Base-by-base conservation (phyloP, 192 early-diverging fungal genomes). In the Paraglomus brasilianum region DNA sequence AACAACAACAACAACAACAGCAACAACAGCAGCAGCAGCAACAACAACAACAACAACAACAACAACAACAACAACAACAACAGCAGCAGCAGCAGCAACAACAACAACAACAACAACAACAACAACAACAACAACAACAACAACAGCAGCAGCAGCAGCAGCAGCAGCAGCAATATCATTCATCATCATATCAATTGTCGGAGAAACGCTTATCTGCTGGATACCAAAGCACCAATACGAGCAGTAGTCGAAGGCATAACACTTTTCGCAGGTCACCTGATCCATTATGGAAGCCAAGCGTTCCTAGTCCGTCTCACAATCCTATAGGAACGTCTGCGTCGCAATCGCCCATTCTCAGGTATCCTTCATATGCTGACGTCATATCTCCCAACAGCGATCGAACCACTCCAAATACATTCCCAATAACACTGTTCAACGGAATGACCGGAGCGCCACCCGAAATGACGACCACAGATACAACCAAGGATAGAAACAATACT, bases 331-430 rank as follows among this genome's bases (percentile, higher is more conserved):
- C 17, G 21, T n/a, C 49, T 19, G 10, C 22, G 5, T 52, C 52
- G 4, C 39, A 52, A 52, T 42, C 49, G 41, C 15, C 36, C 4
- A 51, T 30, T n/a, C n/a, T n/a, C 53, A 13, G n/a, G 43, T 53
- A 42, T 53, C 17, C 36, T 9, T 21, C 65, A n/a, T 67, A 67
- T 41, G 65, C 65, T 13, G 65, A 52, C 19, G 65, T 52, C 11
- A 67, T 53, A 22, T 30, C 65, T 1, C 30, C 39, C 15, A 50
- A 67, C 22, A 22, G 22, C 14, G 11, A 19, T 11, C 5, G 15
- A 9, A 40, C 36, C 1, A n/a, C 24, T 15, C 44, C 45, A 48
- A 36, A 43, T 8, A 24, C 44, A 42, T 62, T 63, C 9, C 38
- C 47, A 5, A 56, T 21, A 30, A 30, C 6, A 41, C 13, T n/a